phyloP scores from a whole-genome alignment of 805 yeast genomes.

The Millerozyma miso region DNA sequence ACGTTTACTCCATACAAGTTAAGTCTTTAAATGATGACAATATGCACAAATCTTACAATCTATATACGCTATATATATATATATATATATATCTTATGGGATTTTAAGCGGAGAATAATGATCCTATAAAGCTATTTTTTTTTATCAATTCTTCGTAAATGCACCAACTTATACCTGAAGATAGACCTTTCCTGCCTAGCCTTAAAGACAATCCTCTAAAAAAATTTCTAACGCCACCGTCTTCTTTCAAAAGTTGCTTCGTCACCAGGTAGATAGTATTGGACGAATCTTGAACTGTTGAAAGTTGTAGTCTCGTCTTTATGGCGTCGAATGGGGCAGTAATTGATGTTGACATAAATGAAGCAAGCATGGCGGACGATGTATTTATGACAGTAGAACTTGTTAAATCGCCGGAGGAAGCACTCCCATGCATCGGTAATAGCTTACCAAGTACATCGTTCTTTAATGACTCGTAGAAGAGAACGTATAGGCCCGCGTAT shows the following conservation, averaged over 20 bases:
- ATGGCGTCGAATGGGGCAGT: constrained; percentile 96
- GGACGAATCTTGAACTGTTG: constrained; percentile 34
- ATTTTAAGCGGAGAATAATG: background rate
- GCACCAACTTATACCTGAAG: constrained; percentile 97
- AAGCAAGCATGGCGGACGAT: constrained; percentile 72
- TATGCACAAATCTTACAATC: no score
- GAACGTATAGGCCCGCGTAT: constrained; percentile 87
- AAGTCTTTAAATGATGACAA: no score
- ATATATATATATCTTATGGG: no score
- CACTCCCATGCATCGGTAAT: constrained; percentile 6
- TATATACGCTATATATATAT: no score
- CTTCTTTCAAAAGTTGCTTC: constrained; percentile 38
- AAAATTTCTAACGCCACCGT: constrained; percentile 52
- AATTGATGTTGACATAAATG: constrained; percentile 72
- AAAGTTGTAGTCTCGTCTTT: constrained; percentile 83
- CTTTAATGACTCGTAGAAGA: constrained; percentile 71
- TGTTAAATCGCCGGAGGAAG: constrained; percentile 9
- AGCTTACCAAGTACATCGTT: constrained; percentile 51
- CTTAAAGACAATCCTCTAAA: constrained; percentile 85
- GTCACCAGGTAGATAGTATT: constrained; percentile 36
- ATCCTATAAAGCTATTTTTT: background rate
- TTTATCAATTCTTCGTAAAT: constrained; percentile 85
- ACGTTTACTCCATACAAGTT: no score
- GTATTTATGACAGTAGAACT: constrained; percentile 62
- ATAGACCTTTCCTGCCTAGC: constrained; percentile 76